Percentiles rank a stretch among this genome's conserved stretches.
These are phyloP conservation scores for Aleurites moluccanus DNA, from an alignment of 441 rosid species.

Conservation along the genomic window DNA sequence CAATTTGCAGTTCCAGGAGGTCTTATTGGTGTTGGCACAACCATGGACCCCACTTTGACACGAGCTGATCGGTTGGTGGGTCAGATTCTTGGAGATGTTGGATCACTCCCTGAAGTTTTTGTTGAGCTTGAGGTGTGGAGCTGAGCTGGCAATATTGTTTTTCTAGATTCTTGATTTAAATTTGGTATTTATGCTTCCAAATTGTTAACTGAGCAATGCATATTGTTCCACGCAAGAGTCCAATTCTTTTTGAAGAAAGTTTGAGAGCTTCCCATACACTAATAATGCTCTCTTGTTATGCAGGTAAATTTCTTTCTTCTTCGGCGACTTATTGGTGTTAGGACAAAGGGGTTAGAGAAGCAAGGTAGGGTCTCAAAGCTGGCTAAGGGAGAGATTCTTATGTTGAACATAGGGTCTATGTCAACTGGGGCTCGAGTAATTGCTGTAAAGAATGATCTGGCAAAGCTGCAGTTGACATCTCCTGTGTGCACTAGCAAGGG, in stretches of 20 bases:
- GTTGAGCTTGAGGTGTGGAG: constrained; percentile 88
- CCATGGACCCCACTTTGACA: constrained; percentile 96
- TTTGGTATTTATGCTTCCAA: neutral
- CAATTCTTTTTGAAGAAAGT: neutral
- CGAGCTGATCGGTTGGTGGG: constrained; percentile 96
- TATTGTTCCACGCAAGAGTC: neutral
- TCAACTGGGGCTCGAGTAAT: constrained; percentile 89
- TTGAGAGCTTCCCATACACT: no score
- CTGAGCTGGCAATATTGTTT: neutral
- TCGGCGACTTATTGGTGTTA: constrained; percentile 81
- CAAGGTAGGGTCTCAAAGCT: constrained; percentile 89
- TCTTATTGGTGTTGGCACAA: constrained; percentile 94
- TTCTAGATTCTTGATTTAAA: neutral
- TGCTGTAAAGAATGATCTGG: constrained; percentile 89
- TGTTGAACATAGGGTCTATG: constrained; percentile 97
- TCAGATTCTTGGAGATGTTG: constrained; percentile 95
- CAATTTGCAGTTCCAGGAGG: constrained; percentile 99
- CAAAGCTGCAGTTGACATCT: constrained; percentile 78
- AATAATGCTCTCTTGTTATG: neutral
- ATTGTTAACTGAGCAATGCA: neutral
- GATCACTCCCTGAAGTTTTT: constrained; percentile 87
- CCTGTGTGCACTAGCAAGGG: constrained; percentile 92
- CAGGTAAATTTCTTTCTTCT: constrained; percentile 93
- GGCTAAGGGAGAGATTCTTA: constrained; percentile 82
- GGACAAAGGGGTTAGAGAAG: constrained; percentile 91